A percentile compares a stretch with the other conserved stretches of the same genome.
phyloP scores from a whole-genome alignment of 345 rosid genomes.

The Erodium maritimum region DNA sequence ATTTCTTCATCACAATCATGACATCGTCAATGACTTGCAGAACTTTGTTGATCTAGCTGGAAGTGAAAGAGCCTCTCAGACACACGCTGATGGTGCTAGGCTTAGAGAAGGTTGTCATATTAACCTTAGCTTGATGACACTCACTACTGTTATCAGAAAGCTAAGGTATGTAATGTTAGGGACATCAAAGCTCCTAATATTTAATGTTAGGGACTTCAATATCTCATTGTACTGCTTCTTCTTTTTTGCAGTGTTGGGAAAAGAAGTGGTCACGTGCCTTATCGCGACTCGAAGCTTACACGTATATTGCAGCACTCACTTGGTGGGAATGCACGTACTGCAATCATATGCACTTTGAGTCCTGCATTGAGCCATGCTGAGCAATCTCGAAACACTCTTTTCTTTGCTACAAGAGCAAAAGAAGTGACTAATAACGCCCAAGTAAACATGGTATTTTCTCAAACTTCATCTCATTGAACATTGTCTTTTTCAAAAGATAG shows the following conservation, averaged over 20 bases:
- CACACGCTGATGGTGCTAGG: slow-evolving; percentile 90
- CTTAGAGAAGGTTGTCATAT: slow-evolving; percentile 99
- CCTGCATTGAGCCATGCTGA: slow-evolving; percentile 85
- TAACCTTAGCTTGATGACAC: slow-evolving; percentile 96
- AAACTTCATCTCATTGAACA: background rate
- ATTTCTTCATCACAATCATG: slow-evolving; percentile 3
- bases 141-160: slow-evolving; percentile 94
- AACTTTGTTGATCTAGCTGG: slow-evolving; percentile 99
- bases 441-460: slow-evolving; percentile 76
- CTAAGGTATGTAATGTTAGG: slow-evolving; percentile 45
- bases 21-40: slow-evolving; percentile 34
- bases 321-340: slow-evolving; percentile 99
- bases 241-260: slow-evolving; percentile 61
- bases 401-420: slow-evolving; percentile 94
- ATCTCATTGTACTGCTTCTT: background rate
- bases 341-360: slow-evolving; percentile 93
- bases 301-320: slow-evolving; percentile 97
- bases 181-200: too few relatives aligned
- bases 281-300: slow-evolving; percentile 96
- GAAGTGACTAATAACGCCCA: slow-evolving; percentile 99
- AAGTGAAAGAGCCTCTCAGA: slow-evolving; percentile 98
- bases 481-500: background rate
- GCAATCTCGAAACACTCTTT: slow-evolving; percentile 94
- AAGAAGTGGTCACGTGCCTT: slow-evolving; percentile 89
- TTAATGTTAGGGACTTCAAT: too few relatives aligned